These are phyloP conservation scores for Prunus persica DNA, from an alignment of 306 rosid species.

Conservation along the genomic window DNA sequence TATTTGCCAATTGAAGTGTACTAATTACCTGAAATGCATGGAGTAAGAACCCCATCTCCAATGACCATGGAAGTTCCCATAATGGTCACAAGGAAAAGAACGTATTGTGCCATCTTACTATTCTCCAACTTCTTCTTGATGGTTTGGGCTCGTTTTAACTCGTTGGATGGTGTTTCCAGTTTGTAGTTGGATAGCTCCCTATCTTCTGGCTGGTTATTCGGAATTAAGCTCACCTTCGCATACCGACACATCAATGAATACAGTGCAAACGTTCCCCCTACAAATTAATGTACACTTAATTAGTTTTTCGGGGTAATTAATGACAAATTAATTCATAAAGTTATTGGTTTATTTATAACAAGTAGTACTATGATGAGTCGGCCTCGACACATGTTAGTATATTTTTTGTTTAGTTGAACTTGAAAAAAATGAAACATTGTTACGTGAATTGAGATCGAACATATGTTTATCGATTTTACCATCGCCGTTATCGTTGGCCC, in stretches of 20 bases:
- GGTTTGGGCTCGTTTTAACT: conserved; percentile 38
- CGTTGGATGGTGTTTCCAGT: conserved; percentile 38
- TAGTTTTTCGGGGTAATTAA: neutral
- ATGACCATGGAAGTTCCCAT: conserved; percentile 77
- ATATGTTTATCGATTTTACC: conserved; percentile 30
- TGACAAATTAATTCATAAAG: neutral
- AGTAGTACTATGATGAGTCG: too few species aligned
- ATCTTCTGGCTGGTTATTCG: conserved; percentile 71
- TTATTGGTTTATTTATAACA: neutral
- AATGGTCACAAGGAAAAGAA: conserved; percentile 48
- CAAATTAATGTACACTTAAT: neutral
- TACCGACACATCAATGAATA: conserved; percentile 62
- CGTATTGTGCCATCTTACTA: conserved; percentile 27
- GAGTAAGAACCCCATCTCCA: conserved; percentile 85
- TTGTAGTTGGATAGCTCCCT: conserved; percentile 59
- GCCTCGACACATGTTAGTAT: too few species aligned
- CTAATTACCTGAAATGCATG: conserved; percentile 63
- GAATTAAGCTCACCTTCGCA: conserved; percentile 51
- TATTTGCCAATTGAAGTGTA: too few species aligned
- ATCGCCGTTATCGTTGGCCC: conserved; percentile 82
- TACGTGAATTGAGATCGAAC: neutral
- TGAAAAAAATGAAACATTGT: neutral
- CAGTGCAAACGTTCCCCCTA: conserved; percentile 81
- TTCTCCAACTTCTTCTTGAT: conserved; percentile 45
- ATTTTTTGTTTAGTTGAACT: too few species aligned